phyloP scores from a whole-genome alignment of 2,329 filamentous ascomycete genomes.

The Trichoderma semiorbis region DNA sequence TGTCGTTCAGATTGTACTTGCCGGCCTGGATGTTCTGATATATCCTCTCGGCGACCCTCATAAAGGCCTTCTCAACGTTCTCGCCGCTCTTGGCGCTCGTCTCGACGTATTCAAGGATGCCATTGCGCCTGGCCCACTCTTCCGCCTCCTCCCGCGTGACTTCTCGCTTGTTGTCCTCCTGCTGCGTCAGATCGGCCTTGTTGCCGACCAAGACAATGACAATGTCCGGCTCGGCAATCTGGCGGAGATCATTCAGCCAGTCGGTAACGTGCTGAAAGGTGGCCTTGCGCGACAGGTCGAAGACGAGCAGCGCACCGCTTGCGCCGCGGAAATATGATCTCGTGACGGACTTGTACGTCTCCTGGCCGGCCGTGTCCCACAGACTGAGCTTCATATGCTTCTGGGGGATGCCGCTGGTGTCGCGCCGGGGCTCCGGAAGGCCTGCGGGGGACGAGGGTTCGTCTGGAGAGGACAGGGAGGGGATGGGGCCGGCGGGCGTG shows the following conservation, averaged over 20 bases:
- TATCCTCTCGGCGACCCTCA: conserved; percentile 91
- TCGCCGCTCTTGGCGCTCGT: conserved; percentile 95
- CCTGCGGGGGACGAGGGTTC: conserved; percentile 32
- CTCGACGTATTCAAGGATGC: conserved; percentile 90
- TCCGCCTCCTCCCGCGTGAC: conserved; percentile 81
- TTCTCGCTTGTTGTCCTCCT: conserved; percentile 63
- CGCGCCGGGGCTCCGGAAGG: conserved; percentile 52
- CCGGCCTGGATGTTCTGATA: conserved; percentile 96
- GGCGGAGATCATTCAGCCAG: conserved; percentile 90
- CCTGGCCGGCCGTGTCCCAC: conserved; percentile 95
- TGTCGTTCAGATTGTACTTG: conserved; percentile 89
- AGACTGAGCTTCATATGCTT: conserved; percentile 90
- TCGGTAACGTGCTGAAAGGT: conserved; percentile 87
- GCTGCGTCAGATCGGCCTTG: conserved; percentile 75
- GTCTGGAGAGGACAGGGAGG: conserved; percentile 24
- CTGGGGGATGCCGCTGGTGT: conserved; percentile 43
- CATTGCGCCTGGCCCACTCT: conserved; percentile 82
- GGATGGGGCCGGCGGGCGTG: conserved; percentile 40
- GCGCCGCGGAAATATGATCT: conserved; percentile 87
- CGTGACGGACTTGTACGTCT: conserved; percentile 96
- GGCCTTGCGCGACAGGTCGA: conserved; percentile 81
- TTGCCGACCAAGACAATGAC: conserved; percentile 94
- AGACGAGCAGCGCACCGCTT: conserved; percentile 74
- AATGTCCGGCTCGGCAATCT: conserved; percentile 94
- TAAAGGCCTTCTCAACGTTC: conserved; percentile 88